Evolutionary conservation across 176 grass and related monocot species (phyloP), one percentile per base, ranked within the genome.

Genomic region (Oryza glaberrima): DNA sequence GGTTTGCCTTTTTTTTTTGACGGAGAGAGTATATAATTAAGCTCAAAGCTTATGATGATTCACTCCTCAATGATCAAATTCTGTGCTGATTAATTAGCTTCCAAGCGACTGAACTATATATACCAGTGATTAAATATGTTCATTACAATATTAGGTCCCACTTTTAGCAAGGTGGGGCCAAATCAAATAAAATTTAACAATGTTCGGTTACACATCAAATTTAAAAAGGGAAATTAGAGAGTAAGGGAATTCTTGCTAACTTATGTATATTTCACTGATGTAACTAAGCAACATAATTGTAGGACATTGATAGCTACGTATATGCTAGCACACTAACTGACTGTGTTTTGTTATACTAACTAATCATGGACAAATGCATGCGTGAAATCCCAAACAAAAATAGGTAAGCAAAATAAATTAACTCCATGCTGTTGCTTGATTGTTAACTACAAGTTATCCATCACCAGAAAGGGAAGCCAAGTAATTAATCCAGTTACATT

Each of bases 391-490:
- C 11, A 26, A 44, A 78, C 12, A 4, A 40, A 65, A 76, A 44
- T 44, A 64, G 76, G 76, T 63, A 26, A 65, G 58, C 20, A 15
- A n/a, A n/a, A n/a, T 20, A 58, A 23, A 63, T 23, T 63, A 78
- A 43, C 9, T 78, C 40, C 76, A 66, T 78, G 60, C 0, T 65
- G 40, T 60, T 58, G 41, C 35, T 43, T 77, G 56, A 65, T 43
- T 14, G 64, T 41, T 66, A 46, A 78, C 60, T 66, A 25, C 60
- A 65, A 45, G 76, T 25, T 15, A 78, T 45, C 22, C 45, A 78
- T 65, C 25, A 46, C 76, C 76, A 19, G 7, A 78, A 66, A 54
- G 15, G 3, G 7, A 66, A 46, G 60, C 45, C 60, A 66, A 66
- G 76, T 44, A 41, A 41, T 8, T 28, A 65, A 78, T 65, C 38